phyloP scores from a whole-genome alignment of 179 eudicot species.

The Silene vulgaris region DNA sequence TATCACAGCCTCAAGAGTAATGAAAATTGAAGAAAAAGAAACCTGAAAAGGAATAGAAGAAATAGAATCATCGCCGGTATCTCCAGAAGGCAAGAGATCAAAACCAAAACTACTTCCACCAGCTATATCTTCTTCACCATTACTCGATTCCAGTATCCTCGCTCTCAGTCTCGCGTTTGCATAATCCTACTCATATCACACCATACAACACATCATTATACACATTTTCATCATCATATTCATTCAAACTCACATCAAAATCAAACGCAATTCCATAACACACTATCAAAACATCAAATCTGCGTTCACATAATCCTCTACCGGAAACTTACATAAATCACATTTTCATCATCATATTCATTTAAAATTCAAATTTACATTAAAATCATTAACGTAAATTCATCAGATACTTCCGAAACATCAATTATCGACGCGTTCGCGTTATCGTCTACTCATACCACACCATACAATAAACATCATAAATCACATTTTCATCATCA shows the following conservation, averaged over 20 bases:
- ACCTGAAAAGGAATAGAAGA: constrained; percentile 86
- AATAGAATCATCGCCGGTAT: constrained; percentile 62
- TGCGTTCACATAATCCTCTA: background rate
- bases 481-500: constrained; percentile 8
- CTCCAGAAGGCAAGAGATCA: constrained; percentile 58
- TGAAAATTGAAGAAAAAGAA: background rate
- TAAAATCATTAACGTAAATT: background rate
- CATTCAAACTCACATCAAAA: background rate
- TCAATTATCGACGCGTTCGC: background rate
- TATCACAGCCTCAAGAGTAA: background rate
- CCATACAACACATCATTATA: constrained; percentile 1
- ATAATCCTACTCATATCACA: constrained; percentile 33
- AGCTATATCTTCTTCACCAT: constrained; percentile 30
- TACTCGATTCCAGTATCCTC: constrained; percentile 36
- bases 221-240: background rate
- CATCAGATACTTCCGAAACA: background rate
- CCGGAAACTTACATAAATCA: background rate
- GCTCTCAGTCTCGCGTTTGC: constrained; percentile 37
- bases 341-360: background rate
- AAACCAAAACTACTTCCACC: constrained; percentile 20
- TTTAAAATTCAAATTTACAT: background rate
- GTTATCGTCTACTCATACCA: constrained; percentile 15
- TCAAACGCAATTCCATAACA: background rate
- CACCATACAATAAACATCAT: background rate
- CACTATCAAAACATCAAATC: background rate